Evolutionary conservation across 192 early-diverging fungal genomes (phyloP).

Genomic region (Entomortierella beljakovae): DNA sequence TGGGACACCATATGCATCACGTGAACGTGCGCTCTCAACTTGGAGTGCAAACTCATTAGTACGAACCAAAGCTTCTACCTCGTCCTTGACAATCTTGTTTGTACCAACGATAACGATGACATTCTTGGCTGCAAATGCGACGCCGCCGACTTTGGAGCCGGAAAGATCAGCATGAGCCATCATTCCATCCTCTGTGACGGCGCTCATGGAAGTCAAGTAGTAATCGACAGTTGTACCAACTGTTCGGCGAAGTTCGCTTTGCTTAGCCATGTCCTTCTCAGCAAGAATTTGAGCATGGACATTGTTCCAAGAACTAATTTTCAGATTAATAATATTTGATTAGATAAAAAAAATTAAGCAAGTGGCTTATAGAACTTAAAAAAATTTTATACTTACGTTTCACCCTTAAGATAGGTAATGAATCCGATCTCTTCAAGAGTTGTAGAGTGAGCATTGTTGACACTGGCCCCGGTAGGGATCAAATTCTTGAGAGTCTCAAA

Average conservation of each 20-base stretch:
- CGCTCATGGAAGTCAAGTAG: slow-evolving; percentile 51
- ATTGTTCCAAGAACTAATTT: slow-evolving; percentile 48
- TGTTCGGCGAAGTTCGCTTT: slow-evolving; percentile 44
- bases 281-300: slow-evolving; percentile 50
- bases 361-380: background rate
- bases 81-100: slow-evolving; percentile 61
- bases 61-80: slow-evolving; percentile 48
- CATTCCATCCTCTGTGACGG: slow-evolving; percentile 55
- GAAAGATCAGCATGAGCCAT: slow-evolving; percentile 48
- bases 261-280: slow-evolving; percentile 49
- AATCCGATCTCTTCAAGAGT: slow-evolving; percentile 59
- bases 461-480: slow-evolving; percentile 53
- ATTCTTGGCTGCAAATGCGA: slow-evolving; percentile 43
- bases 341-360: background rate
- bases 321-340: too few species aligned
- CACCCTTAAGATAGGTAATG: slow-evolving; percentile 55
- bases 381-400: slow-evolving; percentile 26
- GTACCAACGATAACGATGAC: slow-evolving; percentile 49
- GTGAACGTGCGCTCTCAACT: slow-evolving; percentile 54
- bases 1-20: slow-evolving; percentile 54
- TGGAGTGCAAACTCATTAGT: slow-evolving; percentile 49
- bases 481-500: slow-evolving; percentile 50
- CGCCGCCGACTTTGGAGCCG: slow-evolving; percentile 56
- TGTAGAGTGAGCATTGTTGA: slow-evolving; percentile 58
- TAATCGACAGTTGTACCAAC: slow-evolving; percentile 56